These are phyloP conservation scores for Boletus tylopilopsis DNA, from an alignment of 768 basidiomycete species.

Conservation along the genomic window DNA sequence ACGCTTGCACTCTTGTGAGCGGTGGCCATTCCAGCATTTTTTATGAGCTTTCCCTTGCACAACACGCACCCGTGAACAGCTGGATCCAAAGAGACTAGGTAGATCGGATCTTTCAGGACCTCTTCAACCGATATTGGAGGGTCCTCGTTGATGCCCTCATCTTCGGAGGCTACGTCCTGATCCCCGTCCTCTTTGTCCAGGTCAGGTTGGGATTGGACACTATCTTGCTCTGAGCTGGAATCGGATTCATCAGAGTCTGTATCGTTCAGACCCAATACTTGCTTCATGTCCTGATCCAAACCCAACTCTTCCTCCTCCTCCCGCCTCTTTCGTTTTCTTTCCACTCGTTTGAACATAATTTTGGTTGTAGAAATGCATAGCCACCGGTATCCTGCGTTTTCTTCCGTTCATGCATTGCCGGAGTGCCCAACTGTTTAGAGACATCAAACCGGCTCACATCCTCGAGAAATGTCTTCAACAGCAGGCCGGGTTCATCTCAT, in stretches of 20 bases:
- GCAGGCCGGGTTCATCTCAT: not conserved
- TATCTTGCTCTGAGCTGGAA: conserved; percentile 40
- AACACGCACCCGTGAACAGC: conserved; percentile 57
- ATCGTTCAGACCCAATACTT: conserved; percentile 63
- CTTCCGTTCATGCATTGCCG: conserved; percentile 30
- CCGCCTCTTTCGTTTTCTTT: conserved; percentile 57
- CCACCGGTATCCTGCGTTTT: conserved; percentile 22
- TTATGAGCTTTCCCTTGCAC: conserved; percentile 73
- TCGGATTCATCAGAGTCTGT: conserved; percentile 71
- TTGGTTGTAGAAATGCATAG: conserved; percentile 14
- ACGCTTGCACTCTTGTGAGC: conserved; percentile 62
- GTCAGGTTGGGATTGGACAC: conserved; percentile 26
- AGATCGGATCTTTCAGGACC: conserved; percentile 62
- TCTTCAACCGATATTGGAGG: conserved; percentile 52
- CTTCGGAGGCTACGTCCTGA: conserved; percentile 24
- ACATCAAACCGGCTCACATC: conserved; percentile 13
- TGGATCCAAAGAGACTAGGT: conserved; percentile 52
- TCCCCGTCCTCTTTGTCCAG: conserved; percentile 26
- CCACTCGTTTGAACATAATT: conserved; percentile 84
- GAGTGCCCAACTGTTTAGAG: conserved; percentile 15
- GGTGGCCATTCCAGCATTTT: conserved; percentile 50
- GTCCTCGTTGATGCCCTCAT: conserved; percentile 29
- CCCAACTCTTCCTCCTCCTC: conserved; percentile 65
- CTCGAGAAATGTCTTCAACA: conserved; percentile 8
- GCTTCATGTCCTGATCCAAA: conserved; percentile 60